Conservation (phyloP, 805 yeast genomes). For the Naumovozyma baii region DNA sequence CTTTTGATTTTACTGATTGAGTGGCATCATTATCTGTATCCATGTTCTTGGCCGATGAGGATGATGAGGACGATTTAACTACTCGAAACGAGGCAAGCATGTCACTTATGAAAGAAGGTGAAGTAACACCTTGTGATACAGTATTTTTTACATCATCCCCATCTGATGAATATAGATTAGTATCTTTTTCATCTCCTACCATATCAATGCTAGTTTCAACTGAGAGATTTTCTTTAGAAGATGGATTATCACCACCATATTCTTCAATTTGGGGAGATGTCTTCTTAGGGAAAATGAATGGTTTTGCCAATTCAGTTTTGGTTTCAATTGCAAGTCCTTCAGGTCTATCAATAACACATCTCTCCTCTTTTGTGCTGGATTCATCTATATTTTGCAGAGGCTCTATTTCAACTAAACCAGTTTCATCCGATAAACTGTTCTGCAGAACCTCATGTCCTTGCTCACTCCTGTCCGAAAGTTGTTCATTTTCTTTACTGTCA, state of each 20-base stretch:
- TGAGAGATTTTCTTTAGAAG: no score
- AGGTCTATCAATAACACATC: no score
- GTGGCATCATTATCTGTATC: neutral
- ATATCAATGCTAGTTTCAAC: no score
- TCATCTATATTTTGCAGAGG: no score
- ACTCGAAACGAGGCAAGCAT: constrained; percentile 5
- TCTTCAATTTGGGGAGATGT: no score
- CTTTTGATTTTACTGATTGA: neutral
- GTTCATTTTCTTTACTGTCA: neutral
- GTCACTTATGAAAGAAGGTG: constrained; percentile 10
- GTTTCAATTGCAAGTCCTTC: neutral
- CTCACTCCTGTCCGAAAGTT: neutral
- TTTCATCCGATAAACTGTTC: no score
- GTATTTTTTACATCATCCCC: neutral
- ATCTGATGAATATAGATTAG: no score
- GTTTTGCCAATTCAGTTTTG: neutral
- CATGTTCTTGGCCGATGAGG: constrained; percentile 1
- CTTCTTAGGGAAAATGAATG: neutral
- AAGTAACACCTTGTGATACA: constrained; percentile 1
- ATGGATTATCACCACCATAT: no score
- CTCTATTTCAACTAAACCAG: no score
- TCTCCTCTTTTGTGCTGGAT: no score
- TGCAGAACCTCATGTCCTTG: neutral
- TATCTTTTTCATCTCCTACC: no score
- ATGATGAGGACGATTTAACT: constrained; percentile 1